A percentile compares a stretch with the other conserved stretches of the same genome.
Conservation (phyloP, 148 eudicot genomes). For the Fagopyrum tataricum region DNA sequence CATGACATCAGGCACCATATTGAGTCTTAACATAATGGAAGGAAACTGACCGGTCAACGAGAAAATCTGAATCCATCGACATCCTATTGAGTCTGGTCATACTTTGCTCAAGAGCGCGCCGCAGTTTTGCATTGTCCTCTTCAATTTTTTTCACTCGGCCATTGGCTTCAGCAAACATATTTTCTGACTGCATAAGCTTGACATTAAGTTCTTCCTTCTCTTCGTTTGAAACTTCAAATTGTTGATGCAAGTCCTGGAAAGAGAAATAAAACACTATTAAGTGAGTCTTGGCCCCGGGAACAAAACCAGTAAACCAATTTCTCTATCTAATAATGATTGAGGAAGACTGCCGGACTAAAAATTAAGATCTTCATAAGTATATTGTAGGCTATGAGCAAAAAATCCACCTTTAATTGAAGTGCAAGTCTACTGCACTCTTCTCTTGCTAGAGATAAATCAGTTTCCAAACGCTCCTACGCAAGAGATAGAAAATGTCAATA, state of each 20-base stretch:
- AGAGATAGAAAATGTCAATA: neutral
- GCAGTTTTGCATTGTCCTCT: slow-evolving; percentile 86
- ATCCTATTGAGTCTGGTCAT: slow-evolving; percentile 96
- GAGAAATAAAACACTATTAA: neutral
- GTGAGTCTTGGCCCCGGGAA: neutral
- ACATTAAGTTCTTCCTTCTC: slow-evolving; percentile 61
- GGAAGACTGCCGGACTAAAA: neutral
- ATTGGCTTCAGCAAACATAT: slow-evolving; percentile 49
- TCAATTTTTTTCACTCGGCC: slow-evolving; percentile 73
- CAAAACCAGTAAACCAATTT: neutral
- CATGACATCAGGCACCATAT: neutral
- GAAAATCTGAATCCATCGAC: slow-evolving; percentile 94
- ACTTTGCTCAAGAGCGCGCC: slow-evolving; percentile 96
- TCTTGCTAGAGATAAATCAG: slow-evolving; percentile 53
- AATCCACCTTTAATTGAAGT: slow-evolving; percentile 53
- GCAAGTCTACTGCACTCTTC: slow-evolving; percentile 68
- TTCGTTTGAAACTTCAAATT: slow-evolving; percentile 43
- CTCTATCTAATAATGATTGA: neutral
- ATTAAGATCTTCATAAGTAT: neutral
- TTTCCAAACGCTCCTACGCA: slow-evolving; percentile 72
- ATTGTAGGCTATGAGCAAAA: neutral
- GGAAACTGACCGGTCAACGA: slow-evolving; percentile 76
- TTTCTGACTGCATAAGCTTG: slow-evolving; percentile 65
- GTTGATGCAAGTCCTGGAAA: slow-evolving; percentile 66
- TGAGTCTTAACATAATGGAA: neutral